phyloP scores from a whole-genome alignment of 208 protist species.

The Leishmania aethiopica region DNA sequence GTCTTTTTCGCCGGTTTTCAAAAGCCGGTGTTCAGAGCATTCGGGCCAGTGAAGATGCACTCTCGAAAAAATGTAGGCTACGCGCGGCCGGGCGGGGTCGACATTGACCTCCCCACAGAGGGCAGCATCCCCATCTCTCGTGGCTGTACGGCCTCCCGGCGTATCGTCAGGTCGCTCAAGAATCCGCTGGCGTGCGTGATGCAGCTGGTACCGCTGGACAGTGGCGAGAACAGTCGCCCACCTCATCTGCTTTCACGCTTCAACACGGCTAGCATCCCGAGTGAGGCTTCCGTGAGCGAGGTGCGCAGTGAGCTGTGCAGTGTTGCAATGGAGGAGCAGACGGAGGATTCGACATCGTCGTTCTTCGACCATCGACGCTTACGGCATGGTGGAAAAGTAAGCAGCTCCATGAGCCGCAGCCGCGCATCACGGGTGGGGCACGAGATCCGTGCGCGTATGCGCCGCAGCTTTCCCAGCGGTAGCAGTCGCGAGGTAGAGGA shows the following conservation, averaged over 20 bases:
- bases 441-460: slow-evolving; percentile 9
- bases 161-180: slow-evolving; percentile 64
- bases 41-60: slow-evolving; percentile 7
- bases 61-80: not conserved
- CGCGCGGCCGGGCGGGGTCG: slow-evolving; percentile 4
- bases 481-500: slow-evolving; percentile 34
- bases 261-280: slow-evolving; percentile 42
- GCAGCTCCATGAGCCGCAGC: slow-evolving; percentile 30
- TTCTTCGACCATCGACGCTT: slow-evolving; percentile 37
- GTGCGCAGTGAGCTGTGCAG: slow-evolving; percentile 63
- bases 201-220: slow-evolving; percentile 72
- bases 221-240: slow-evolving; percentile 14
- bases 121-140: slow-evolving; percentile 11
- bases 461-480: slow-evolving; percentile 28
- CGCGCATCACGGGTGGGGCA: slow-evolving; percentile 20
- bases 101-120: slow-evolving; percentile 11
- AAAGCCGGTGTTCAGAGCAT: not conserved
- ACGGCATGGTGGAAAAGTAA: slow-evolving; percentile 20
- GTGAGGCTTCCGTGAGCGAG: slow-evolving; percentile 62
- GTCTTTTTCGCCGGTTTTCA: not conserved
- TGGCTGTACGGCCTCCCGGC: slow-evolving; percentile 34
- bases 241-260: slow-evolving; percentile 44
- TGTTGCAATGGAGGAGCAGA: slow-evolving; percentile 32
- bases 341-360: slow-evolving; percentile 40
- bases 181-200: slow-evolving; percentile 41